phyloP scores from a whole-genome alignment of 2,329 filamentous ascomycete species.

The Beauveria bassiana region DNA sequence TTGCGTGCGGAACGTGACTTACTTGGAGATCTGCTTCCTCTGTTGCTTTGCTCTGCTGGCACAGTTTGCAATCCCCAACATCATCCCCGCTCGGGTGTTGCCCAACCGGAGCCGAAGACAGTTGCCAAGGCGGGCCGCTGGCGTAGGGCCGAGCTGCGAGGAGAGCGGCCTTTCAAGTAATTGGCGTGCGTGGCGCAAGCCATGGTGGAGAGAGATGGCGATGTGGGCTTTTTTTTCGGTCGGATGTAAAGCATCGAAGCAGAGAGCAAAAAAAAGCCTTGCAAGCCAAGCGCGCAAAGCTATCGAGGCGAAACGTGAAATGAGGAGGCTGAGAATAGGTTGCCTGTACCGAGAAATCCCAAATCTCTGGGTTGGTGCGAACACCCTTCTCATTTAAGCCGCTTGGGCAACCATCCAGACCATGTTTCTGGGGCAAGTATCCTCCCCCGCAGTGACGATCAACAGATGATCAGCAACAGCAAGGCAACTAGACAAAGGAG shows the following conservation, averaged over 20 bases:
- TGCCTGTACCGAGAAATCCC: not conserved
- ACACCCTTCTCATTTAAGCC: not conserved
- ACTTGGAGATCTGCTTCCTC: not conserved
- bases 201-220: constrained; percentile 1
- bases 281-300: not conserved
- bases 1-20: not conserved
- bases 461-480: not conserved
- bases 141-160: not conserved
- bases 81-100: not conserved
- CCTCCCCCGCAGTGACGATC: constrained; percentile 9
- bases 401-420: not conserved
- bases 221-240: not conserved
- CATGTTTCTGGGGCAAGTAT: constrained; percentile 3
- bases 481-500: not conserved
- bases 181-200: not conserved
- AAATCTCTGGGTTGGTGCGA: not conserved
- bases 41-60: not conserved
- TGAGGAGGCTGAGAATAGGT: not conserved
- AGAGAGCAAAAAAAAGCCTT: not conserved
- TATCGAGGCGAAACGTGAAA: not conserved
- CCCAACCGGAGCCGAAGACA: not conserved
- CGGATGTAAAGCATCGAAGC: not conserved
- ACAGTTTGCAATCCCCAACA: not conserved
- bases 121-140: not conserved
- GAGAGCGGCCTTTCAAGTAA: not conserved